These are phyloP conservation scores for Scheffersomyces cryptocercus DNA, from an alignment of 1,139 yeast genomes.

Conservation along the genomic window DNA sequence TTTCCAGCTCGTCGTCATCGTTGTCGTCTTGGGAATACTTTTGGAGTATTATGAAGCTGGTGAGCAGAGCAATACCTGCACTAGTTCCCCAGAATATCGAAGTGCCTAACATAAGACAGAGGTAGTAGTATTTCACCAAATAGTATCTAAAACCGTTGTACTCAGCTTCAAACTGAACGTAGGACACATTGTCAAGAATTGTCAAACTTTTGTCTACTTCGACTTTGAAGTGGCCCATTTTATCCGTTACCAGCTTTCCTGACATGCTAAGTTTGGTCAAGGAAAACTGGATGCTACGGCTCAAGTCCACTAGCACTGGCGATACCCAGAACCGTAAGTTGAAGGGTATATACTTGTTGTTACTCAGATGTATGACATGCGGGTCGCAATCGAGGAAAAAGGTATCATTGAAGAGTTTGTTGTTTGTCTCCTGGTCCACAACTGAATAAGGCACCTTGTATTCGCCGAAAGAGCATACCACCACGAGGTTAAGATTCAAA, in stretches of 20 bases:
- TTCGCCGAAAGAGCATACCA: constrained; percentile 28
- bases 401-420: constrained; percentile 6
- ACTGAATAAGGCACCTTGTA: constrained; percentile 10
- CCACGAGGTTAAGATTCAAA: constrained; percentile 24
- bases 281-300: constrained; percentile 13
- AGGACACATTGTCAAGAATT: constrained; percentile 10
- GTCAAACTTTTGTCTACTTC: background rate
- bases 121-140: constrained; percentile 48
- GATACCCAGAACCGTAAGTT: constrained; percentile 40
- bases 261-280: constrained; percentile 9
- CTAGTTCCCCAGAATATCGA: constrained; percentile 48
- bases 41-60: constrained; percentile 21
- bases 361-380: constrained; percentile 24
- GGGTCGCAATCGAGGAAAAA: constrained; percentile 32
- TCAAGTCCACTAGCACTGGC: constrained; percentile 30
- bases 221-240: constrained; percentile 5
- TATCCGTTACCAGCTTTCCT: constrained; percentile 8
- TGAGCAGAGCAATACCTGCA: constrained; percentile 26
- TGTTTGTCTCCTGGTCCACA: background rate
- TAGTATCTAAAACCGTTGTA: constrained; percentile 55
- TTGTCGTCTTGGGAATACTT: constrained; percentile 3
- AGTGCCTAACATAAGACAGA: constrained; percentile 53
- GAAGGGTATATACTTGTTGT: constrained; percentile 38
- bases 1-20: constrained; percentile 2
- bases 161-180: constrained; percentile 10